Base-by-base conservation (phyloP, 164 flowering plant species). In the Piper betle region DNA sequence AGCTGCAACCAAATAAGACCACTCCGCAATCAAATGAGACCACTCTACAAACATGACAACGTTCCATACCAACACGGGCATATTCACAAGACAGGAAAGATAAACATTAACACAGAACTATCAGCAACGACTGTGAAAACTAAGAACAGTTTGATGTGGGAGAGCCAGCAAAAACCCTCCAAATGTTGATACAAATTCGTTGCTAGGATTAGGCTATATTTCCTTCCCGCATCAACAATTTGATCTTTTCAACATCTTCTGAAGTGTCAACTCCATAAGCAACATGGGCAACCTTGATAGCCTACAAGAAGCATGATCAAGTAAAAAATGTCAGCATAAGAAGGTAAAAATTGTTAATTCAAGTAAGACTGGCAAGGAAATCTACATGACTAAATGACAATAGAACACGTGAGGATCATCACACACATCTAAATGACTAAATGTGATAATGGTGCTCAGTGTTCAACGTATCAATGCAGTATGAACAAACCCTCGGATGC, bases 191-290 rank as follows among this genome's bases (percentile, higher is more conserved):
- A 2, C 33, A 25, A 25, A 25, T 25, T 25, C 33, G 2, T 25
- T 25, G 33, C 33, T 25, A 25, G 33, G 58, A 33, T 19, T 64
- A 74, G 5, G 69, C 46, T 50, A 76, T 46, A 55, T 76, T 76
- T 62, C 70, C 73, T 58, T 75, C 75, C 37, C 67, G 72, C 78
- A 77, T 72, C 16, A 74, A 62, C 17, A 66, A 42, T 61, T 77
- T 76, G 17, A 77, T 75, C 69, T 75, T 77, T 41, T 68, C 78
- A 46, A 77, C 78, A 64, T 77, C 81, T 66, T 70, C 74, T 19
- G 77, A 78, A 38, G 71, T 66, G 59, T 77, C 78, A 33, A 77
- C 76, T 41, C 81, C 81, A 66, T 77, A 78, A 37, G 78, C 76
- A 16, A 75, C 78, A 52, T 77, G 81, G 25, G 75, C 62, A 8